Conservation (phyloP, 495 filamentous ascomycete species). For the Lasiosphaeris hirsuta region DNA sequence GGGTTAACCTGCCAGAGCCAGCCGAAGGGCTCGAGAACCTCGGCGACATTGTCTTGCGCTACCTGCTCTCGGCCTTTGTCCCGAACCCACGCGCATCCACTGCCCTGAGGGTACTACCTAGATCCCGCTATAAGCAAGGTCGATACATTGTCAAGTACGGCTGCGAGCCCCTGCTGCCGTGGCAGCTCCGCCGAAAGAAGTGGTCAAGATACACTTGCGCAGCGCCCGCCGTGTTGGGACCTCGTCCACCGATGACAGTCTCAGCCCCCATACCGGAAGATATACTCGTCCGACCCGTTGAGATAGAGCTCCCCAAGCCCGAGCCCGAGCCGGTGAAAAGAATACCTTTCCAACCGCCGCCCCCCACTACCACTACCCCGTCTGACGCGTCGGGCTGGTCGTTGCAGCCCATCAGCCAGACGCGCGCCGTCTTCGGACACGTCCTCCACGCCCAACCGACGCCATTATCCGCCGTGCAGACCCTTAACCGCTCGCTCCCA, state of each 20-base stretch:
- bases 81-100: conserved; percentile 21
- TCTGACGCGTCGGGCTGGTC: conserved; percentile 27
- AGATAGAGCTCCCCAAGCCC: background rate
- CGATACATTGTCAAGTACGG: conserved; percentile 26
- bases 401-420: conserved; percentile 22
- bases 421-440: conserved; percentile 40
- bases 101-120: conserved; percentile 11
- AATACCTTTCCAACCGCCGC: background rate
- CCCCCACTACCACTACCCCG: background rate
- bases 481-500: conserved; percentile 1
- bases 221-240: no score
- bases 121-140: conserved; percentile 1
- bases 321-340: background rate
- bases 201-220: conserved; percentile 36
- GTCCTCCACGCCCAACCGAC: conserved; percentile 31
- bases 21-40: conserved; percentile 26
- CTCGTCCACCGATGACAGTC: no score
- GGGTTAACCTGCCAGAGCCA: conserved; percentile 31
- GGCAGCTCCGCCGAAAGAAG: conserved; percentile 39
- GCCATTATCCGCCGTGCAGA: conserved; percentile 24
- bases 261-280: conserved; percentile 7
- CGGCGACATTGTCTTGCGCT: conserved; percentile 40
- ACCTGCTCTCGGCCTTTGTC: conserved; percentile 37
- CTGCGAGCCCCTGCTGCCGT: conserved; percentile 33
- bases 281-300: conserved; percentile 15